Percentiles rank a stretch among this genome's conserved stretches.
Evolutionary conservation across 164 flowering plant species (phyloP).

Genomic region (grape (Vitis vinifera)): ASM3070453v1 NC_081807.1:1678501-1679000

Average conservation of each 20-base stretch:
- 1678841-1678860: conserved; percentile 81
- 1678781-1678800: conserved; percentile 33
- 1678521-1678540: too few relatives aligned
- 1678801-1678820: conserved; percentile 75
- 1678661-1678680: too few relatives aligned
- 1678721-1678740: neutral
- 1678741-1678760: too few relatives aligned
- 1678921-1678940: conserved; percentile 60
- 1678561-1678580: too few relatives aligned
- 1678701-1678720: neutral
- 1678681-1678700: too few relatives aligned
- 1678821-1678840: conserved; percentile 65
- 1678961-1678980: neutral
- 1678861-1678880: conserved; percentile 92
- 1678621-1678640: too few relatives aligned
- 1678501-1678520: too few relatives aligned
- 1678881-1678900: conserved; percentile 88
- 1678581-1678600: too few relatives aligned
- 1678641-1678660: too few relatives aligned
- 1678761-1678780: too few relatives aligned
- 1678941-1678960: neutral
- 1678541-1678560: too few relatives aligned
- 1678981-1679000: neutral
- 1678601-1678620: too few relatives aligned
- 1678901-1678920: conserved; percentile 80